Base-by-base conservation (phyloP, 1,139 yeast genomes). In the Taiozyma sp. region DNA sequence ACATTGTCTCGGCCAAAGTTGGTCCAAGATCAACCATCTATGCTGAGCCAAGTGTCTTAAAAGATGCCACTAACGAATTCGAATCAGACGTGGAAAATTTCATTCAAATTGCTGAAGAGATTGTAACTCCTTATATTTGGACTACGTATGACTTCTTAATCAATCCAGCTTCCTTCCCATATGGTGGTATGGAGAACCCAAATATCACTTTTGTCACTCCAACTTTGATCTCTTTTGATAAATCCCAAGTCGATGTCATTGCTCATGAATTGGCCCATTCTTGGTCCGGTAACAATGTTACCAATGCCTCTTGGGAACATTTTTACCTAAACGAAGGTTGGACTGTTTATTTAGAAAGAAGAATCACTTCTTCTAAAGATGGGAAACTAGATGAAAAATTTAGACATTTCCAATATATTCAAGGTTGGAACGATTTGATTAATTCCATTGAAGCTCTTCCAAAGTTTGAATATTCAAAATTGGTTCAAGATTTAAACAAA, bases 161-260 rank as follows among this genome's bases (percentile, higher is more conserved):
- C 41, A 78, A 90, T 57, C 96, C 96, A 4, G 78, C 82, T 51
- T 80, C 92, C 7, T 90, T 89, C 79, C 97, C 97, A 3, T 91
- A 89, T 63, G 97, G 97, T 55, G 97, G 97, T 50, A 91, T 91
- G 97, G 97, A 91, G 70, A 88, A 89, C 65, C 96, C 96, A 51
- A 89, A 89, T 67, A 81, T 89, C 68, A 90, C 96, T 2, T 89
- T 89, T 69, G 93, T 92, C 42, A 91, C 97, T 0, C 96, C 97
- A 45, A 90, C 97, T 0, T 75, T 91, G 60, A 82, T 91, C 46
- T 82, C 93, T 32, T 92, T 93, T 46, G 97, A 91, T 69, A 76
- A 95, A 54, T 84, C 89, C 53, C 89, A 90, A 61, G 91, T 90
- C 30, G 90, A 86, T 59, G 96, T 90, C 39, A 83, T 90, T 67